Evolutionary conservation across 176 grass and related monocot species (phyloP), one percentile per base, ranked within the genome.

Genomic region (Raddia guianensis): DNA sequence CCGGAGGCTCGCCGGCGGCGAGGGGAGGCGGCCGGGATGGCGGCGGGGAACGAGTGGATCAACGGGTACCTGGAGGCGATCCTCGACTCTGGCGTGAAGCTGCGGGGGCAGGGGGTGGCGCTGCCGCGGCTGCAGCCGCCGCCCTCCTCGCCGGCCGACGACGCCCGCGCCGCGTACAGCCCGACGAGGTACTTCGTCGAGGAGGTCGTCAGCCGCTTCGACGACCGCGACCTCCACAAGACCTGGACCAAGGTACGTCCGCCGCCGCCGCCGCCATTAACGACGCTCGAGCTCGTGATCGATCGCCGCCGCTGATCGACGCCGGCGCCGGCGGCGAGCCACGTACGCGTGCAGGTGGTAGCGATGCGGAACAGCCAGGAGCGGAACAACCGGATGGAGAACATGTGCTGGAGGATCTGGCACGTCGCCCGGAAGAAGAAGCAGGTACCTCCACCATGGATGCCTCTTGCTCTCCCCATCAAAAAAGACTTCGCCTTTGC

Each of bases 341-440:
- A n/a, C 46, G 11, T 68, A 2, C 9, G 20, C 1, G 1, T 27
- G 34, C 72, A 97, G 95, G 88, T 94, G 55, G 95, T 98, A 70
- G 95, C 95, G n/a, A 95, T 74, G 75, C 81, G 95, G 74, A 98
- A 84, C 81, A 98, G 92, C 86, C 92, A 98, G 67, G 92, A 98
- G 72, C 77, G 95, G 6, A 95, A 49, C 84, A 93, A 77, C 50
- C 72, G 92, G 56, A 77, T 98, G 61, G 92, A 93, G 90, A 95
- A 98, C 61, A 78, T 98, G 76, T 95, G 92, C 84, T 98, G 95
- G 95, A 86, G 95, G 80, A 98, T 98, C 67, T 98, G 95, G 95
- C 80, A 98, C 74, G 84, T 98, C 64, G 81, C 92, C 5, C 89
- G 95, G 83, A 91, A 86, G 84, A 98, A 95, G 78, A 95, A 98